Percentiles rank a stretch among this genome's conserved stretches.
Evolutionary conservation across 768 basidiomycete species (phyloP).

Genomic region (Russula emetica): DNA sequence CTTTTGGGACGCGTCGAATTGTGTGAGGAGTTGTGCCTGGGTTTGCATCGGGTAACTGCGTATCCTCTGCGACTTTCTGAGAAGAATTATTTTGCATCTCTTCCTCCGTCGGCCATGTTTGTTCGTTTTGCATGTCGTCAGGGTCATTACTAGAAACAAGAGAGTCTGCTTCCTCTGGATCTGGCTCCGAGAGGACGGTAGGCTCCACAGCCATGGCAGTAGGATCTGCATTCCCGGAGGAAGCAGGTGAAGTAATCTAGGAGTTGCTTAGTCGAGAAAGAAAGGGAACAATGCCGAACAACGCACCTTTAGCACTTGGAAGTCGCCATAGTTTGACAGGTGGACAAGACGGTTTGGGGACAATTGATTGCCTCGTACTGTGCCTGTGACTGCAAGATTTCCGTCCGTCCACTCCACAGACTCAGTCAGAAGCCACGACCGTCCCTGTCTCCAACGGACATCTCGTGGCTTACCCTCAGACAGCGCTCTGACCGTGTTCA

Average conservation of each 20-base stretch:
- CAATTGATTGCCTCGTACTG: constrained; percentile 73
- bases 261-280: constrained; percentile 2
- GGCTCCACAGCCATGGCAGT: constrained; percentile 67
- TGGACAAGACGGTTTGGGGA: constrained; percentile 85
- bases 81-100: constrained; percentile 61
- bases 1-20: constrained; percentile 85
- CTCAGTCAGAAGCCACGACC: constrained; percentile 73
- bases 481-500: constrained; percentile 70
- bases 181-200: constrained; percentile 58
- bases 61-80: constrained; percentile 30
- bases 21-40: constrained; percentile 72
- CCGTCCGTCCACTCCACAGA: constrained; percentile 61
- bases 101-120: constrained; percentile 98
- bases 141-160: constrained; percentile 82
- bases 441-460: constrained; percentile 77
- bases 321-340: constrained; percentile 85
- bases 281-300: neutral
- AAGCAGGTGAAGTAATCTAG: constrained; percentile 63
- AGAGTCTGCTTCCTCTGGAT: constrained; percentile 68
- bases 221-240: constrained; percentile 39
- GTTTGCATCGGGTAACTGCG: constrained; percentile 56
- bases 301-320: constrained; percentile 71
- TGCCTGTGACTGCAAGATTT: constrained; percentile 70
- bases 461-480: constrained; percentile 82
- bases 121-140: constrained; percentile 88